Evolutionary conservation across 164 flowering plant species (phyloP), one percentile per base, ranked within the genome.

Genomic region (Vitis riparia): DNA sequence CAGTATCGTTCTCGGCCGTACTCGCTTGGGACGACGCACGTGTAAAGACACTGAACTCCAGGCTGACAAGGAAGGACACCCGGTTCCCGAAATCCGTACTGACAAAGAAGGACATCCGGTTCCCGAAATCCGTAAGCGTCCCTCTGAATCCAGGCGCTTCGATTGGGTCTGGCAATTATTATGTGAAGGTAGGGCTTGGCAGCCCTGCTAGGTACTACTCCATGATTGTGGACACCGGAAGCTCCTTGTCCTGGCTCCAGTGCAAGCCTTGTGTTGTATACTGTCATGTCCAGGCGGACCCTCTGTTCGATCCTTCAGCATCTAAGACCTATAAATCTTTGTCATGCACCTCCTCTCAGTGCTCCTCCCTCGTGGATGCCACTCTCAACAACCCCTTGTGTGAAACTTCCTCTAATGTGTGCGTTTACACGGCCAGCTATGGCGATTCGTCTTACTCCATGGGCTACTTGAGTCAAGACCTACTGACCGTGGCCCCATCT

Each of bases 171-270:
- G 87, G 88, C 9, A 83, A 87, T 57, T 87, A 81, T 72, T 66
- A 75, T 29, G 75, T 82, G 17, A 77, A 63, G 17, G 14, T 87
- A 2, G 87, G 87, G 3, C 60, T 87, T 0, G 90, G 90, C 63
- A 81, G 79, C 9, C 90, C 88, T 2, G 16, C 69, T 9, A 73
- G 71, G 51, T 59, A 55, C 63, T 73, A 59, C 49, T 3, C 75
- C 59, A 65, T 87, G 82, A 15, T 83, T 3, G 13, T 83, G 0
- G 90, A 87, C 75, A 87, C 91, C 1, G 91, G 88, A 8, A 87
- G 91, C 70, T 68, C 81, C 12, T 53, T 85, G 59, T 71, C 78
- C 2, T 87, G 91, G 91, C 68, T 83, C 19, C 88, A 87, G 69
- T 87, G 91, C 75, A 63, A 79, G 29, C 88, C 91, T 5, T 87